These are phyloP conservation scores for Nigrospora sphaerica DNA, from an alignment of 2,329 filamentous ascomycete species.

Conservation along the genomic window DNA sequence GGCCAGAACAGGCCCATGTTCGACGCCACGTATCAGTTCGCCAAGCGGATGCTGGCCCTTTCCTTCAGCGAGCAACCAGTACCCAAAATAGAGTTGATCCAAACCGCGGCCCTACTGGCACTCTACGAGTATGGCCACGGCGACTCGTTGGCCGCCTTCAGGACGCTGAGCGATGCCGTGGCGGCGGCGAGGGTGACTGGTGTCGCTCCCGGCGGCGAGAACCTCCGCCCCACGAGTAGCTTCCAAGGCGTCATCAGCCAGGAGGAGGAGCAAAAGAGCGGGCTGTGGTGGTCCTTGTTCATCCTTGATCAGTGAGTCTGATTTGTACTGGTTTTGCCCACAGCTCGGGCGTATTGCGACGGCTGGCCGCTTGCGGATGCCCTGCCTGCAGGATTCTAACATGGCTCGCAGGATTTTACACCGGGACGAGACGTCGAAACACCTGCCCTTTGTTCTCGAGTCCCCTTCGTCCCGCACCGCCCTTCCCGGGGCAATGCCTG, in stretches of 20 bases:
- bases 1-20: conserved; percentile 28
- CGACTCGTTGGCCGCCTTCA: conserved; percentile 30
- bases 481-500: conserved; percentile 17
- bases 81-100: conserved; percentile 30
- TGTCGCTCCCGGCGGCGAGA: conserved; percentile 27
- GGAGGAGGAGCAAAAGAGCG: conserved; percentile 30
- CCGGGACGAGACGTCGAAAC: conserved; percentile 18
- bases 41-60: conserved; percentile 29
- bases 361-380: not conserved
- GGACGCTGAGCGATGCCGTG: conserved; percentile 33
- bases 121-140: conserved; percentile 39
- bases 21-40: conserved; percentile 28
- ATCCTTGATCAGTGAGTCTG: conserved; percentile 33
- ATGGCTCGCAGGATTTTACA: conserved; percentile 18
- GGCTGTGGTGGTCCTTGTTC: conserved; percentile 36
- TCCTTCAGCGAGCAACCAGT: conserved; percentile 20
- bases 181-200: conserved; percentile 26
- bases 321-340: not conserved
- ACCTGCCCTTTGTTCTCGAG: conserved; percentile 23
- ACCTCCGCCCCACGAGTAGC: conserved; percentile 20
- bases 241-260: conserved; percentile 11
- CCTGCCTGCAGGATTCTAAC: conserved; percentile 4
- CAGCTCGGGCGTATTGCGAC: too few species aligned
- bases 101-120: conserved; percentile 32
- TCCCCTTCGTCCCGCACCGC: conserved; percentile 18